Conservation (phyloP, 2,329 filamentous ascomycete genomes). For the Chaetomiaceae sp. region DNA sequence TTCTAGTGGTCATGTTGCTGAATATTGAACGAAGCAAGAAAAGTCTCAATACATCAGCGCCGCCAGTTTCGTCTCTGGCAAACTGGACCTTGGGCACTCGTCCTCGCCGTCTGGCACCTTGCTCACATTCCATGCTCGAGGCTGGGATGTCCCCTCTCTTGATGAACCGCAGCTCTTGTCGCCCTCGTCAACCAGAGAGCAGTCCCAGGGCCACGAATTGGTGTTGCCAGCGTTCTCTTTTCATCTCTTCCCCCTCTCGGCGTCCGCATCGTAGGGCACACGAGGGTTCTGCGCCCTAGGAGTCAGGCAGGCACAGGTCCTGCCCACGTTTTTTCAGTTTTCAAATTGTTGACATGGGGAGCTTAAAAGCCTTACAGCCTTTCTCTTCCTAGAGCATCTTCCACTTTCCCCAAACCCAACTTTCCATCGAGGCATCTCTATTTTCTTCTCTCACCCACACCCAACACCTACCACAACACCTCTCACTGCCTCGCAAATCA, state of each 20-base stretch:
- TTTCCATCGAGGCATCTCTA: neutral
- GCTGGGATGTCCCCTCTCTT: neutral
- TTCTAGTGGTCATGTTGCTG: neutral
- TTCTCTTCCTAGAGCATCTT: neutral
- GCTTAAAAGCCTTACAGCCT: neutral
- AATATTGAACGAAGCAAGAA: neutral
- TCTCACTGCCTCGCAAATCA: neutral
- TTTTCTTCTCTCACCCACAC: neutral
- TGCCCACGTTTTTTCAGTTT: too few relatives aligned
- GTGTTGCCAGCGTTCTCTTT: too few relatives aligned
- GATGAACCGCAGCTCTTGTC: too few relatives aligned
- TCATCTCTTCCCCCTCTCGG: too few relatives aligned
- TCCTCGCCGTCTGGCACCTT: neutral
- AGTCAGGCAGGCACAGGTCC: too few relatives aligned
- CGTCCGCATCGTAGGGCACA: too few relatives aligned
- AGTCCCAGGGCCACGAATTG: too few relatives aligned
- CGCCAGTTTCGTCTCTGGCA: too few relatives aligned
- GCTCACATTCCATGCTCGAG: neutral
- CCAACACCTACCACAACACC: neutral
- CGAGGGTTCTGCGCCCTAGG: neutral
- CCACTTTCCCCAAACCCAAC: neutral
- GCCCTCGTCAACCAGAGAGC: too few relatives aligned
- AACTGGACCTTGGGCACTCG: too few relatives aligned
- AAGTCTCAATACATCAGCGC: too few relatives aligned
- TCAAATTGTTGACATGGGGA: too few relatives aligned